Evolutionary conservation across 768 basidiomycete species (phyloP).

Genomic region (Macrolepiota albuminosa): DNA sequence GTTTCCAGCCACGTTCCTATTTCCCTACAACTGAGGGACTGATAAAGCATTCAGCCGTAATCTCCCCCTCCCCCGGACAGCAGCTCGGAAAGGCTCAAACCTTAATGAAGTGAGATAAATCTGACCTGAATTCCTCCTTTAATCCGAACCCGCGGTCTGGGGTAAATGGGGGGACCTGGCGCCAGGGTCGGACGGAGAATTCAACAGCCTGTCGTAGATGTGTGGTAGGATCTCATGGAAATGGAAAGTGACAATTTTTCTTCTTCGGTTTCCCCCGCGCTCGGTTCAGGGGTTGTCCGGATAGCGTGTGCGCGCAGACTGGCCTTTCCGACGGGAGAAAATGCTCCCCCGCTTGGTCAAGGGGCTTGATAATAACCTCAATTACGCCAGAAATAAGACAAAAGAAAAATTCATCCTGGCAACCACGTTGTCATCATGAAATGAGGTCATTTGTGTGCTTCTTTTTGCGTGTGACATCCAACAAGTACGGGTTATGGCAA

Average conservation of each 20-base stretch:
- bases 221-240: background rate
- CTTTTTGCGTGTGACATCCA: background rate
- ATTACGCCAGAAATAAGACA: background rate
- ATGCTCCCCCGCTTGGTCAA: background rate
- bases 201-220: too few species aligned
- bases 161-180: too few species aligned
- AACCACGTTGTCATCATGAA: background rate
- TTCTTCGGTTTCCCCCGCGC: background rate
- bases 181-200: too few species aligned
- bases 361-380: background rate
- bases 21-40: too few species aligned
- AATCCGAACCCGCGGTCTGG: too few species aligned
- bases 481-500: background rate
- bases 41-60: background rate
- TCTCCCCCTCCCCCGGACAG: too few species aligned
- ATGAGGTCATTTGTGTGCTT: background rate
- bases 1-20: too few species aligned
- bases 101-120: background rate
- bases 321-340: background rate
- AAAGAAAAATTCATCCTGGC: background rate
- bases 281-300: background rate
- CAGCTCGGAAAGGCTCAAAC: background rate
- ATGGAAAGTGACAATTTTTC: background rate
- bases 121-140: too few species aligned
- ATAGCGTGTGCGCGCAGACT: background rate